Evolutionary conservation across 2,329 filamentous ascomycete species (phyloP).

Genomic region (Cladosporium sp.): DNA sequence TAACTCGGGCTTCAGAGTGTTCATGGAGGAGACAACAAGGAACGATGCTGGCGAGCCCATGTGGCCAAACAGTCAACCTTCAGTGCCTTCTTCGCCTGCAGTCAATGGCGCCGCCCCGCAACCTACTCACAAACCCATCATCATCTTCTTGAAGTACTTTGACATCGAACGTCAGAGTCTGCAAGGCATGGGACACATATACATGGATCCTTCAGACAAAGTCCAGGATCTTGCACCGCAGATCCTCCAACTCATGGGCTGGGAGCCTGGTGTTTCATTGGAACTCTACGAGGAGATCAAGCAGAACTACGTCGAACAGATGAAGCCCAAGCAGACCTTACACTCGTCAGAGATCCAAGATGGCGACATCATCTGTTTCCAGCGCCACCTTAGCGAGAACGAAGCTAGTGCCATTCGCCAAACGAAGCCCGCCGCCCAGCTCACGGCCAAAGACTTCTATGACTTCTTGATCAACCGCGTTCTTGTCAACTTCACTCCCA

Average conservation of each 20-base stretch:
- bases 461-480: slow-evolving; percentile 88
- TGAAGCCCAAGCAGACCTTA: slow-evolving; percentile 88
- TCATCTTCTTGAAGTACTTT: slow-evolving; percentile 92
- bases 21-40: slow-evolving; percentile 77
- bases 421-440: slow-evolving; percentile 33
- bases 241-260: slow-evolving; percentile 82
- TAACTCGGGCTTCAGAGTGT: slow-evolving; percentile 72
- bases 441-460: slow-evolving; percentile 63
- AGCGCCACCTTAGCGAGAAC: slow-evolving; percentile 59
- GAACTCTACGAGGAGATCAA: slow-evolving; percentile 96
- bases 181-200: slow-evolving; percentile 77
- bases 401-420: slow-evolving; percentile 32
- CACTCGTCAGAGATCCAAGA: slow-evolving; percentile 94
- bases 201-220: slow-evolving; percentile 84
- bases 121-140: slow-evolving; percentile 58
- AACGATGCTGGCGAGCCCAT: slow-evolving; percentile 69
- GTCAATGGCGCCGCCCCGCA: slow-evolving; percentile 46
- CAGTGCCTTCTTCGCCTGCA: slow-evolving; percentile 45
- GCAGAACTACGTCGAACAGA: slow-evolving; percentile 90
- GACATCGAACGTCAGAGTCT: slow-evolving; percentile 75
- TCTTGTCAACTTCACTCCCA: slow-evolving; percentile 73
- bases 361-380: slow-evolving; percentile 95
- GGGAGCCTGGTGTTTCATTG: slow-evolving; percentile 71
- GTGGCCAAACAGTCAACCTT: slow-evolving; percentile 68
- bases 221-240: slow-evolving; percentile 78